A percentile compares a stretch with the other conserved stretches of the same genome.
These are phyloP conservation scores for Rutidosis leptorrhynchoides DNA, from an alignment of 129 eudicot genomes.

Conservation along the genomic window DNA sequence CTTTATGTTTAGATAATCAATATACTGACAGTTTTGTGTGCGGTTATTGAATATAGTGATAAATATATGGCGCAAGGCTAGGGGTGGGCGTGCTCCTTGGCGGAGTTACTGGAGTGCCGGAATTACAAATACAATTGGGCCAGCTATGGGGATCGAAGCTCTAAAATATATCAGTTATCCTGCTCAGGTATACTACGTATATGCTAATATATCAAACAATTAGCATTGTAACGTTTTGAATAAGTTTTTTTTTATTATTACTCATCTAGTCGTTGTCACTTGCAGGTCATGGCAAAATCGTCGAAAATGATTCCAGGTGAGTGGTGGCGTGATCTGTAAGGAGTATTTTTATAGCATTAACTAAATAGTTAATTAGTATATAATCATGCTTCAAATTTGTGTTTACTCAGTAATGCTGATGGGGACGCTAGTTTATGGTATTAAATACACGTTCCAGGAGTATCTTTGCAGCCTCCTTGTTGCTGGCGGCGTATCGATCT, in stretches of 20 bases:
- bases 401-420: slow-evolving; percentile 82
- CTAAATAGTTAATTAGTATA: not conserved
- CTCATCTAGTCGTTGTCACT: slow-evolving; percentile 22
- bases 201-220: too few relatives aligned
- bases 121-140: slow-evolving; percentile 92
- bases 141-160: slow-evolving; percentile 99
- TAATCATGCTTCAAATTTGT: not conserved
- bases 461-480: slow-evolving; percentile 87
- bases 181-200: slow-evolving; percentile 83
- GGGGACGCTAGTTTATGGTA: slow-evolving; percentile 95
- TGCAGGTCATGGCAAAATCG: slow-evolving; percentile 96
- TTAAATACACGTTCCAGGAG: slow-evolving; percentile 73
- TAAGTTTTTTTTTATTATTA: too few relatives aligned
- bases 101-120: slow-evolving; percentile 99
- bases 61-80: slow-evolving; percentile 69
- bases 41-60: slow-evolving; percentile 59
- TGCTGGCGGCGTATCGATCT: slow-evolving; percentile 93
- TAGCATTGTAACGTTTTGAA: too few relatives aligned
- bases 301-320: slow-evolving; percentile 98
- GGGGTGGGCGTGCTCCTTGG: slow-evolving; percentile 89
- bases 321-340: slow-evolving; percentile 16
- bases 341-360: not conserved
- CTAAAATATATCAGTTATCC: slow-evolving; percentile 95
- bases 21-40: slow-evolving; percentile 23
- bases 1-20: not conserved